phyloP scores from a whole-genome alignment of 2,329 filamentous ascomycete genomes.

The Paramyrothecium roridum region DNA sequence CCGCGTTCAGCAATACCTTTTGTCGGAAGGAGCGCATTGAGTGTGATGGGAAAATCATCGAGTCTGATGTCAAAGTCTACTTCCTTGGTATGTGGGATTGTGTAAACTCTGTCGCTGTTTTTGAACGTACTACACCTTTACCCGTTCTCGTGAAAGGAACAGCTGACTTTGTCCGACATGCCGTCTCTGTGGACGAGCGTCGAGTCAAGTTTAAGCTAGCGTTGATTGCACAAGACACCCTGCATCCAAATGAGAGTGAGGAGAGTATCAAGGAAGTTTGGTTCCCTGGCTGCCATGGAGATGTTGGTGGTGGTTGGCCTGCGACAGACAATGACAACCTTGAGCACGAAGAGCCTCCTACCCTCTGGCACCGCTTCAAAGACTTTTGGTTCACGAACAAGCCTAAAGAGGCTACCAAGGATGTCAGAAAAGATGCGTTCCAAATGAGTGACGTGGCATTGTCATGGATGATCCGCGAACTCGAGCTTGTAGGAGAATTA shows the following conservation, averaged over 20 bases:
- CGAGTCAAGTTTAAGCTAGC: constrained; percentile 54
- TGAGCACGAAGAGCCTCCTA: constrained; percentile 21
- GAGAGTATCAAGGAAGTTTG: constrained; percentile 49
- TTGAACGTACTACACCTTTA: constrained; percentile 33
- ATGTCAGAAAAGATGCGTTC: constrained; percentile 27
- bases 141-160: constrained; percentile 35
- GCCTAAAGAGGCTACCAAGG: constrained; percentile 22
- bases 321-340: constrained; percentile 20
- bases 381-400: constrained; percentile 31
- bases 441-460: constrained; percentile 49
- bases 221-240: constrained; percentile 39
- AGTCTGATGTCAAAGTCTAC: constrained; percentile 39
- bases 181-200: constrained; percentile 50
- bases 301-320: constrained; percentile 52
- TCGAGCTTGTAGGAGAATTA: constrained; percentile 32
- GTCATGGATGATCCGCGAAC: constrained; percentile 50
- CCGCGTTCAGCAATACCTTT: constrained; percentile 45
- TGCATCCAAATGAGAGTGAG: constrained; percentile 14
- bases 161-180: constrained; percentile 45
- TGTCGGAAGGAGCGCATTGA: constrained; percentile 32
- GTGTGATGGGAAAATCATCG: constrained; percentile 6
- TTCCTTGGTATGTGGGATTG: constrained; percentile 56
- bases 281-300: constrained; percentile 52
- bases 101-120: constrained; percentile 46
- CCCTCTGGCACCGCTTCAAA: constrained; percentile 29